These are phyloP conservation scores for Rhodamnia argentea DNA, from an alignment of 345 rosid species.

Conservation along the genomic window DNA sequence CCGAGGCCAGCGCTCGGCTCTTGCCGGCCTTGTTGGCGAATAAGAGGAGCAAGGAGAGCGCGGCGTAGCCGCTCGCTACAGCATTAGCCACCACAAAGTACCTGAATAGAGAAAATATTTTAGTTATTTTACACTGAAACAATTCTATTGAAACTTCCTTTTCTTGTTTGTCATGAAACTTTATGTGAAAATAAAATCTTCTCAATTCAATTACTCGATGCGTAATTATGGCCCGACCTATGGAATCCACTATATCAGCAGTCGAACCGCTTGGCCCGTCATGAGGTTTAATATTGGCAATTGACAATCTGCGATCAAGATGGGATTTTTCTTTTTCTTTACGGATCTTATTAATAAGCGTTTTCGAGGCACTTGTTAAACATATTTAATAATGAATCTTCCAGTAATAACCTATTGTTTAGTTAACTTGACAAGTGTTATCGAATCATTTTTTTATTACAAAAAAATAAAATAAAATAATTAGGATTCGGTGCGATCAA, in stretches of 20 bases:
- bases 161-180: neutral
- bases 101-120: conserved; percentile 7
- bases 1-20: neutral
- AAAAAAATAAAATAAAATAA: too few species aligned
- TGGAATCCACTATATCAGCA: too few species aligned
- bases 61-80: conserved; percentile 45
- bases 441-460: too few species aligned
- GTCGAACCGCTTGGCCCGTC: too few species aligned
- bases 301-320: neutral
- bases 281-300: neutral
- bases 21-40: conserved; percentile 5
- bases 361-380: neutral
- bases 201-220: neutral
- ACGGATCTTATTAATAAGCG: too few species aligned
- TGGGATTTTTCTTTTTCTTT: neutral
- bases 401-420: too few species aligned
- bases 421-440: neutral
- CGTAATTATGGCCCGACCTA: too few species aligned
- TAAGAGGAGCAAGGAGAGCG: conserved; percentile 25
- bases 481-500: neutral
- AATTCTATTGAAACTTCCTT: neutral
- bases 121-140: neutral
- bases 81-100: conserved; percentile 44
- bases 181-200: neutral
- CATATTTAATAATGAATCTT: too few species aligned